Percentiles rank a stretch among this genome's conserved stretches.
phyloP scores from a whole-genome alignment of 2,329 filamentous ascomycete genomes.

The Cephalotrichum gorgonifer region DNA sequence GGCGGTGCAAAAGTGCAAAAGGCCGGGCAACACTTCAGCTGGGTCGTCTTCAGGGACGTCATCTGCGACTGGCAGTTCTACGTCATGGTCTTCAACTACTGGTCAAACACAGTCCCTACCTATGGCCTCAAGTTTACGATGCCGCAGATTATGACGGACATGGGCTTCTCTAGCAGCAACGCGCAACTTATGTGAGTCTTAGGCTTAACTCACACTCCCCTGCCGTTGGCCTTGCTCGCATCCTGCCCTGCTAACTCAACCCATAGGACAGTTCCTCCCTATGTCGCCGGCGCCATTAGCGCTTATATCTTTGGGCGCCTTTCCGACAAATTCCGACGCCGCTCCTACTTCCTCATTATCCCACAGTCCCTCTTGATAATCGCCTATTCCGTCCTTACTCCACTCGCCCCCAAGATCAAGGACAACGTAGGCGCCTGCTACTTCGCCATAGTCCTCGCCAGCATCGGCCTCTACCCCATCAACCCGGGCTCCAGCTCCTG shows the following conservation, averaged over 20 bases:
- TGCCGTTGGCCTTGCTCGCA: too few relatives aligned
- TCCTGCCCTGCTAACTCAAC: too few relatives aligned
- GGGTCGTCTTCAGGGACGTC: background rate
- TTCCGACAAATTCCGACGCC: constrained; percentile 19
- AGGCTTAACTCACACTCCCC: too few relatives aligned
- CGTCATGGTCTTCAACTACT: constrained; percentile 25
- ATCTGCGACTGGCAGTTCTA: constrained; percentile 30
- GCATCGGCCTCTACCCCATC: background rate
- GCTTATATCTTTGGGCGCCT: constrained; percentile 13
- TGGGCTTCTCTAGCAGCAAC: constrained; percentile 25
- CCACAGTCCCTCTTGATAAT: constrained; percentile 18
- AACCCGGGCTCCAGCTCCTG: constrained; percentile 17
- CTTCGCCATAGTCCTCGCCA: constrained; percentile 6
- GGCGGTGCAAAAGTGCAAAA: background rate
- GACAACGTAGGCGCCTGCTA: constrained; percentile 11
- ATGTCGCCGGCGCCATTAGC: background rate
- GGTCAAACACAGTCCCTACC: constrained; percentile 24
- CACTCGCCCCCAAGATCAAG: constrained; percentile 10
- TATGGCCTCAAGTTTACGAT: constrained; percentile 23
- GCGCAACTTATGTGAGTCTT: constrained; percentile 19
- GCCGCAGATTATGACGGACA: constrained; percentile 27
- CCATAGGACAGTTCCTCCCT: background rate
- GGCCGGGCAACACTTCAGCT: background rate
- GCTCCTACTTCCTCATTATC: constrained; percentile 22
- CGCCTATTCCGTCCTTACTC: constrained; percentile 14